phyloP scores from a whole-genome alignment of 2,329 filamentous ascomycete genomes.

The Epichloe hybrida region DNA sequence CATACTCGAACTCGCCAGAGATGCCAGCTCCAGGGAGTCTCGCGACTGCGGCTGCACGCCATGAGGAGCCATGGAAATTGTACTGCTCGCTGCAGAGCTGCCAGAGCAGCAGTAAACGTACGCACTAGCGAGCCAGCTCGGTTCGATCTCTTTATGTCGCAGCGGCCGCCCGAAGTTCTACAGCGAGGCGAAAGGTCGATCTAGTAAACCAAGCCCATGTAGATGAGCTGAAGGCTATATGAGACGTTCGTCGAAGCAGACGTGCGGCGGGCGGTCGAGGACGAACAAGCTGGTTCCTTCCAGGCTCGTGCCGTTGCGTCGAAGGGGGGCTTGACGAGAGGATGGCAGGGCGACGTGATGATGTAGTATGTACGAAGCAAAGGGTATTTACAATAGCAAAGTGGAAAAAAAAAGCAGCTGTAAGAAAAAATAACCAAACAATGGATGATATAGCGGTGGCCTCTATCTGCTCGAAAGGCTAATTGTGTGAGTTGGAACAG shows the following conservation, averaged over 20 bases:
- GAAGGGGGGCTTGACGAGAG: not conserved
- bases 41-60: slow-evolving; percentile 39
- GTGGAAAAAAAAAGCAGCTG: not conserved
- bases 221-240: slow-evolving; percentile 3
- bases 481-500: not conserved
- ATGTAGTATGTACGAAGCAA: not conserved
- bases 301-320: not conserved
- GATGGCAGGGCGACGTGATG: not conserved
- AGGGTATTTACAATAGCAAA: not conserved
- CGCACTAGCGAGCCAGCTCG: not conserved
- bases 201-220: slow-evolving; percentile 16
- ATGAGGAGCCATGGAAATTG: slow-evolving; percentile 27
- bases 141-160: not conserved
- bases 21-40: slow-evolving; percentile 93
- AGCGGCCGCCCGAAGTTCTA: too few species aligned
- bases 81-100: not conserved
- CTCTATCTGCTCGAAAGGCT: not conserved
- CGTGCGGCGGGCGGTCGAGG: not conserved
- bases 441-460: not conserved
- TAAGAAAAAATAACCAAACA: not conserved
- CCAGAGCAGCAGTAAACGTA: not conserved
- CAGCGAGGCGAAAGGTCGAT: not conserved
- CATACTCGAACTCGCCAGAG: slow-evolving; percentile 70
- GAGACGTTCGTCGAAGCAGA: not conserved
- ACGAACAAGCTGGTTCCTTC: not conserved